Base-by-base conservation (phyloP, 805 yeast genomes). In the Sugiyamaella qingdaonensis region DNA sequence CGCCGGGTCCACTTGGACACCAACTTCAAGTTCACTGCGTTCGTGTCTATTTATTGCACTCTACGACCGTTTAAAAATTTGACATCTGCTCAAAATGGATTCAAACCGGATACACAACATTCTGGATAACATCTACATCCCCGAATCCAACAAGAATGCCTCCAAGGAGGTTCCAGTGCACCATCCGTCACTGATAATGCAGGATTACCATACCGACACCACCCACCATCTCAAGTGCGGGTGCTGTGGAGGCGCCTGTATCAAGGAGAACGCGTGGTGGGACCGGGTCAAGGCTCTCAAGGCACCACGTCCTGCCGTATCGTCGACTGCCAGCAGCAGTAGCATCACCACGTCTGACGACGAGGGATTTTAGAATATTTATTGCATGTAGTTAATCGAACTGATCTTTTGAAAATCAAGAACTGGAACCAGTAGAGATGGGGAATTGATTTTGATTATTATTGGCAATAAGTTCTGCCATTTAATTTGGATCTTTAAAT, bases 131-230 rank as follows among this genome's bases (percentile, higher is more conserved):
- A 69, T 74, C 31, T 80, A 79, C 62, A 76, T 80, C 53, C 84
- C 85, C 2, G 69, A 74, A 7, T 41, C 57, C 11, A 63, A 64
- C 21, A 48, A 52, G 45, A 52, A 45, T 14, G 31, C 44, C 16
- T 55, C 63, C 10, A 60, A 57, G 9, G 49, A 62, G 27, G 73
- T 79, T 9, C 84, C 84, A 16, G 64, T 66, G 35, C 78, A 78
- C 63, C 84, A 78, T 54, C 85, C 85, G 2, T 77, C 84, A 49
- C 68, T 80, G 51, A 78, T 80, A 50, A 79, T 80, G 67, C 82
- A 78, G 64, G 85, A 80, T 65, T 68, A 69, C 51, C 77, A 76
- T 59, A 78, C 82, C 11, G 84, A 80, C 64, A 69, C 75, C 24
- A 68, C 75, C 2, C 76, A 73, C 53, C 75, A 73, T 35, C 63